These are phyloP conservation scores for Phytophthora idaei DNA, from an alignment of 352 stramenopile genomes.

Conservation along the genomic window DNA sequence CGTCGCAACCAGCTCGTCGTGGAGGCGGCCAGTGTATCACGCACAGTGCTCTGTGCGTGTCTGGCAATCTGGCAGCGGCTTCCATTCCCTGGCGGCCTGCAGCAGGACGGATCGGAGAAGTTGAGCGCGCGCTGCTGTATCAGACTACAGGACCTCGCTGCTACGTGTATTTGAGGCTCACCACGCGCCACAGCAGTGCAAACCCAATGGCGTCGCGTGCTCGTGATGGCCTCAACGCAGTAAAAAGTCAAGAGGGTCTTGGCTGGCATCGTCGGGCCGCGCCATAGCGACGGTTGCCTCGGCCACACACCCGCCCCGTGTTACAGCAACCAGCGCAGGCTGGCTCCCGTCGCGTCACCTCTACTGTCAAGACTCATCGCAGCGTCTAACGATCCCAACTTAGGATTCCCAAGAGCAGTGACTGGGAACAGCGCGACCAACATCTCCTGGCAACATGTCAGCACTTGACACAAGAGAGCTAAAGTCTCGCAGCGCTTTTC, in stretches of 20 bases:
- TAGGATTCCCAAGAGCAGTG: conserved; percentile 10
- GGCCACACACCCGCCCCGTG: conserved; percentile 15
- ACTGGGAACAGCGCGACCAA: conserved; percentile 13
- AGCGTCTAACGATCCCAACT: conserved; percentile 26
- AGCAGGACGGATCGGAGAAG: conserved; percentile 4
- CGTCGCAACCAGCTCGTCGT: conserved; percentile 13
- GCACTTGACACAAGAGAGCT: conserved; percentile 5
- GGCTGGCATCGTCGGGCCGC: conserved; percentile 11
- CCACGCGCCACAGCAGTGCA: not conserved
- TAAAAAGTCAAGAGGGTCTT: conserved; percentile 17
- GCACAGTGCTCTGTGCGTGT: not conserved
- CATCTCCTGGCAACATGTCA: conserved; percentile 4
- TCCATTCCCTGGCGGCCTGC: not conserved
- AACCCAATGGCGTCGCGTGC: conserved; percentile 16
- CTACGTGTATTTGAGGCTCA: not conserved
- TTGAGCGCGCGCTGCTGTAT: conserved; percentile 17
- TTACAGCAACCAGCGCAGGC: conserved; percentile 7
- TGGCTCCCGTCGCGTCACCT: conserved; percentile 1
- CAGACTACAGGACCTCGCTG: conserved; percentile 8
- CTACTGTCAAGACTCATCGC: conserved; percentile 27
- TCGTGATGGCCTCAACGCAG: conserved; percentile 4
- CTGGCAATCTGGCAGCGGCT: not conserved
- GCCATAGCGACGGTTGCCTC: not conserved
- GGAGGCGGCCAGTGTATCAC: conserved; percentile 15
- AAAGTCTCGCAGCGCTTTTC: not conserved